Evolutionary conservation across 108 stramenopile species (phyloP), one percentile per base, ranked within the genome.

Genomic region (Fragilaria radians): DNA sequence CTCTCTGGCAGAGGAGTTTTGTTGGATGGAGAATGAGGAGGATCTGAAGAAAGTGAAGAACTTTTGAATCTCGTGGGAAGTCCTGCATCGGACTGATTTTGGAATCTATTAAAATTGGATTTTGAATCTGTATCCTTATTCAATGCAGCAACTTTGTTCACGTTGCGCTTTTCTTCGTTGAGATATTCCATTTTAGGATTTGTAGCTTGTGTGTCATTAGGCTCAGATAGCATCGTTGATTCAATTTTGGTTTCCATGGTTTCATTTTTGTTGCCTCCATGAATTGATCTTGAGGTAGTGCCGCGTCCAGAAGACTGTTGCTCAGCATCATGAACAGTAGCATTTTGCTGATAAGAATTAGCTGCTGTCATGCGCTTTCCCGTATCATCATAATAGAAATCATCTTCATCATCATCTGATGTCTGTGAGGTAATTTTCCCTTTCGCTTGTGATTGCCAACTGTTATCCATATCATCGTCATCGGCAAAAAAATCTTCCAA

Each of bases 401-500:
- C 76, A 51, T 70, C 69, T 32, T 70, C 65, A 52, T 67, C 62
- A 31, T 63, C 61, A 51, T 70, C 70, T 46, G 45, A 26, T 28
- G 17, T 54, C 11, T 50, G 19, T 46, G 36, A 46, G 52, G 4
- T 32, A 2, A 36, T n/a, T 32, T 27, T 48, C 4, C 5, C 7
- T 9, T 57, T 53, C 4, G 26, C 17, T 25, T 14, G n/a, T 36
- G 27, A 45, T 33, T 26, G 36, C 28, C 5, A n/a, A 19, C 19
- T 19, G 28, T 61, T 55, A 5, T 68, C 72, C 24, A 73, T 72
- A 18, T 70, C 68, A 32, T 68, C 68, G 33, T 59, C 63, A 36
- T 62, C 59, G 14, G 72, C 81, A 47, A 82, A 67, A 59, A 79
- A 79, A 36, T 61, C 81, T 42, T 76, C 77, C 67, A 82, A 65